Evolutionary conservation across 2,329 filamentous ascomycete species (phyloP).

Genomic region (Lachnellula arida): DNA sequence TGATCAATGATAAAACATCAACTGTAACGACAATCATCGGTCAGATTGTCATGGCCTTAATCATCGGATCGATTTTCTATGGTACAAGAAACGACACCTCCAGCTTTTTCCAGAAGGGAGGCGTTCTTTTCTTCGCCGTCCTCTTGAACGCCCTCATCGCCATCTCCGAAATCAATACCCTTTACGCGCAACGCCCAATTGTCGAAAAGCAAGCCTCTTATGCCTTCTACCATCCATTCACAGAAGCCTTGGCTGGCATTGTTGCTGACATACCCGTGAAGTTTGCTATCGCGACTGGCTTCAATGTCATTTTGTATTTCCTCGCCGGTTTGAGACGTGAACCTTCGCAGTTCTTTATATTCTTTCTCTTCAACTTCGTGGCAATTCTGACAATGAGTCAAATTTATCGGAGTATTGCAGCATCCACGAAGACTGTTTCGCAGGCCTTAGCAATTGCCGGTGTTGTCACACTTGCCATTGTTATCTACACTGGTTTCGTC

Average conservation of each 20-base stretch:
- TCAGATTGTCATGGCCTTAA: conserved; percentile 43
- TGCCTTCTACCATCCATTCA: conserved; percentile 84
- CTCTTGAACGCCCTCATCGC: conserved; percentile 63
- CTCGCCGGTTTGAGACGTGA: conserved; percentile 67
- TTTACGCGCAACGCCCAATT: conserved; percentile 84
- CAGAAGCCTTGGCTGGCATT: conserved; percentile 84
- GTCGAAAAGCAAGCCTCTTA: conserved; percentile 88
- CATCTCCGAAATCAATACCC: conserved; percentile 59
- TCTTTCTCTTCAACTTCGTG: conserved; percentile 40
- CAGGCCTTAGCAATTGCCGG: conserved; percentile 60
- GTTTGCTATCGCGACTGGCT: conserved; percentile 64
- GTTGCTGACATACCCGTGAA: conserved; percentile 83
- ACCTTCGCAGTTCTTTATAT: conserved; percentile 79
- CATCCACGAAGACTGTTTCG: conserved; percentile 64
- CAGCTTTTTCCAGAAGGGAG: conserved; percentile 59
- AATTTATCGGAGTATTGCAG: conserved; percentile 69
- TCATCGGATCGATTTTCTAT: conserved; percentile 59
- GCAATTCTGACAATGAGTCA: conserved; percentile 60
- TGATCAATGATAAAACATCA: conserved; percentile 64
- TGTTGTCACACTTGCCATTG: conserved; percentile 37
- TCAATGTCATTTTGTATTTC: conserved; percentile 83
- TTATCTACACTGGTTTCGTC: conserved; percentile 38
- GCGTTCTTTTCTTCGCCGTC: conserved; percentile 64
- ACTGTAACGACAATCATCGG: conserved; percentile 45
- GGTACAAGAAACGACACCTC: conserved; percentile 48